Percentiles rank a stretch among this genome's conserved stretches.
Conservation (phyloP, 2,329 filamentous ascomycete species). For the Venturia aucupariae region DNA sequence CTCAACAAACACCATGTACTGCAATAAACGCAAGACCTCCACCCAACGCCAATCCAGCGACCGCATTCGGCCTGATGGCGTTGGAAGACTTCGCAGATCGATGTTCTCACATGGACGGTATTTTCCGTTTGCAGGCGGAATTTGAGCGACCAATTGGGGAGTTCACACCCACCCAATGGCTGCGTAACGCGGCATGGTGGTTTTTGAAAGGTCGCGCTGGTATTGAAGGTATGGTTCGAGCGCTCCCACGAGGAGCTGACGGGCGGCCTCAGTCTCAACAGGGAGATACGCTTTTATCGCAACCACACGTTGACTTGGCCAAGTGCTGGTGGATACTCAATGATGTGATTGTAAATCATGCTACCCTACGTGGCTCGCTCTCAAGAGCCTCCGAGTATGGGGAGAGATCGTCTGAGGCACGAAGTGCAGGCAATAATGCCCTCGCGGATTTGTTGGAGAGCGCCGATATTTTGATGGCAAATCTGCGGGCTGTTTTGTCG, state of each 20-base stretch:
- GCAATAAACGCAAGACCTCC: not conserved
- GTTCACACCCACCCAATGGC: constrained; percentile 57
- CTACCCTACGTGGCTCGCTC: constrained; percentile 14
- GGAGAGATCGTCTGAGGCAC: constrained; percentile 29
- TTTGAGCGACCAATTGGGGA: constrained; percentile 56
- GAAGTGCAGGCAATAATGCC: constrained; percentile 35
- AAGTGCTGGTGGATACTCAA: constrained; percentile 74
- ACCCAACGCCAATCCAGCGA: not conserved
- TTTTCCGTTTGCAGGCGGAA: constrained; percentile 73
- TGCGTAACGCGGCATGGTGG: constrained; percentile 77
- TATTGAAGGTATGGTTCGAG: constrained; percentile 63
- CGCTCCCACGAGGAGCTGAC: constrained; percentile 47
- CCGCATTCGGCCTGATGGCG: constrained; percentile 30
- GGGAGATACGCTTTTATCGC: constrained; percentile 45
- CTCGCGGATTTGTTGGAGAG: constrained; percentile 39
- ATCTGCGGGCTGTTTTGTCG: constrained; percentile 62
- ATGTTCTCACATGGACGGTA: constrained; percentile 62
- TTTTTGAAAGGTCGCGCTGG: constrained; percentile 72
- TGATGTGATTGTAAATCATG: constrained; percentile 32
- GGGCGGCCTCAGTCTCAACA: constrained; percentile 33
- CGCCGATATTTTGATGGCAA: constrained; percentile 49
- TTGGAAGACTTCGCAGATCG: constrained; percentile 60
- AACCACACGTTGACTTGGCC: constrained; percentile 76
- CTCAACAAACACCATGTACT: not conserved
- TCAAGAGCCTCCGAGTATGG: not conserved